Conservation (phyloP, 768 basidiomycete genomes). For the Leucocoprinus sp. region DNA sequence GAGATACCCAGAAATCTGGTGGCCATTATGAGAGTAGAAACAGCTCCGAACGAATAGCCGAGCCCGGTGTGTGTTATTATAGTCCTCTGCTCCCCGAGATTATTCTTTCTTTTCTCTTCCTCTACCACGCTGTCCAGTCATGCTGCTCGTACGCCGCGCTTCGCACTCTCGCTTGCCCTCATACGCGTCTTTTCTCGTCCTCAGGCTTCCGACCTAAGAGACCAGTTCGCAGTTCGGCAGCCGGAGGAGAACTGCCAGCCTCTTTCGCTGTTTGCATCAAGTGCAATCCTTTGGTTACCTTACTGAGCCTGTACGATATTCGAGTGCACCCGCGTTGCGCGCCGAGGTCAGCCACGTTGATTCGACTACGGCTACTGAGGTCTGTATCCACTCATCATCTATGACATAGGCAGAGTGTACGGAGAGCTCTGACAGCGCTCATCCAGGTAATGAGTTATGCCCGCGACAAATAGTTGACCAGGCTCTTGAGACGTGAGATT, state of each 20-base stretch:
- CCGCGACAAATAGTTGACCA: conserved; percentile 82
- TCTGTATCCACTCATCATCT: conserved; percentile 30
- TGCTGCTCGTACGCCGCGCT: conserved; percentile 62
- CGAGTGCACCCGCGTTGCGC: conserved; percentile 94
- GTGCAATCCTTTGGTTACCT: conserved; percentile 81
- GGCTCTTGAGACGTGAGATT: conserved; percentile 84
- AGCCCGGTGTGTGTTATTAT: no score
- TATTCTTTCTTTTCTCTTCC: conserved; percentile 16
- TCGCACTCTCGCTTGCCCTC: conserved; percentile 45
- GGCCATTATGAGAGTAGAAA: conserved; percentile 9
- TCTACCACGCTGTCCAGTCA: conserved; percentile 26
- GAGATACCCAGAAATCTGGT: conserved; percentile 15
- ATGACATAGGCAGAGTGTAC: not conserved
- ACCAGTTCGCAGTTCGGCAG: conserved; percentile 93
- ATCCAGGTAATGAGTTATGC: conserved; percentile 77
- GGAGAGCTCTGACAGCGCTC: conserved; percentile 10
- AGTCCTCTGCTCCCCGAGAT: no score
- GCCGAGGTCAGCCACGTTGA: conserved; percentile 96
- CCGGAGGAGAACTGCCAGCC: conserved; percentile 99
- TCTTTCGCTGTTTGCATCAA: conserved; percentile 89
- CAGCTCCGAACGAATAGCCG: conserved; percentile 8
- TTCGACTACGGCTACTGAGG: conserved; percentile 73
- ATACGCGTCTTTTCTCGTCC: conserved; percentile 67
- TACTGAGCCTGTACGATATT: conserved; percentile 88
- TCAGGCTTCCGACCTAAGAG: conserved; percentile 55